These are phyloP conservation scores for Tuber calosporum DNA, from an alignment of 495 filamentous ascomycete species.

Conservation along the genomic window DNA sequence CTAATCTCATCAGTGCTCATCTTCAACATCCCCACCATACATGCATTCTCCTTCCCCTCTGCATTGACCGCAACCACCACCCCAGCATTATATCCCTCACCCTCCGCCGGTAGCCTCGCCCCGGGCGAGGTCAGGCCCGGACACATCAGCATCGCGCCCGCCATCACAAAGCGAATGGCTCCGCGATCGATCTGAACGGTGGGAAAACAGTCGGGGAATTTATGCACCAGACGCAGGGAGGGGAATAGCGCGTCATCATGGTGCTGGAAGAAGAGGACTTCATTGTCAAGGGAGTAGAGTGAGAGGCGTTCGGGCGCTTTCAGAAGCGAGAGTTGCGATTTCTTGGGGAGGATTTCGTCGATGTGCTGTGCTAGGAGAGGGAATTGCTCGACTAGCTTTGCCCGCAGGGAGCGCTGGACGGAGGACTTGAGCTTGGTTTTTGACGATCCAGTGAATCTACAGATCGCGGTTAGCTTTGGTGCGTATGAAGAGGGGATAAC, in stretches of 20 bases:
- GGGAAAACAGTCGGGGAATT: conserved; percentile 60
- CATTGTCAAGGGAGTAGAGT: conserved; percentile 70
- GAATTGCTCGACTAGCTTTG: conserved; percentile 73
- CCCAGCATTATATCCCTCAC: conserved; percentile 61
- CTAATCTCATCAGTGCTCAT: conserved; percentile 88
- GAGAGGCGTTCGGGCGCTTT: conserved; percentile 86
- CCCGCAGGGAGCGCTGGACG: conserved; percentile 75
- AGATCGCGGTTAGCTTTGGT: conserved; percentile 15
- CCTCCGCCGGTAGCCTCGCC: conserved; percentile 61
- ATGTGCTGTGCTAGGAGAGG: conserved; percentile 80
- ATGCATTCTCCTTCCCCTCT: conserved; percentile 88
- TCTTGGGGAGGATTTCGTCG: conserved; percentile 93
- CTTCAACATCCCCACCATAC: conserved; percentile 76
- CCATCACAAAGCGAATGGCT: conserved; percentile 92
- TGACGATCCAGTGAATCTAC: conserved; percentile 64
- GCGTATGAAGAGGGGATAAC: neutral
- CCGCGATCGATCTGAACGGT: conserved; percentile 76
- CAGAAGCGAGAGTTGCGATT: conserved; percentile 79
- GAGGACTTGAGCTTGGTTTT: conserved; percentile 98
- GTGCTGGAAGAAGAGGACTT: conserved; percentile 84
- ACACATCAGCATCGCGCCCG: conserved; percentile 88
- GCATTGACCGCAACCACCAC: conserved; percentile 79
- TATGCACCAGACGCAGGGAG: conserved; percentile 69
- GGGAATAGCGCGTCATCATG: conserved; percentile 71
- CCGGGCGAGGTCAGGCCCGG: conserved; percentile 80